These are phyloP conservation scores for Arachnopeziza araneosa DNA, from an alignment of 2,329 filamentous ascomycete genomes.

Conservation along the genomic window DNA sequence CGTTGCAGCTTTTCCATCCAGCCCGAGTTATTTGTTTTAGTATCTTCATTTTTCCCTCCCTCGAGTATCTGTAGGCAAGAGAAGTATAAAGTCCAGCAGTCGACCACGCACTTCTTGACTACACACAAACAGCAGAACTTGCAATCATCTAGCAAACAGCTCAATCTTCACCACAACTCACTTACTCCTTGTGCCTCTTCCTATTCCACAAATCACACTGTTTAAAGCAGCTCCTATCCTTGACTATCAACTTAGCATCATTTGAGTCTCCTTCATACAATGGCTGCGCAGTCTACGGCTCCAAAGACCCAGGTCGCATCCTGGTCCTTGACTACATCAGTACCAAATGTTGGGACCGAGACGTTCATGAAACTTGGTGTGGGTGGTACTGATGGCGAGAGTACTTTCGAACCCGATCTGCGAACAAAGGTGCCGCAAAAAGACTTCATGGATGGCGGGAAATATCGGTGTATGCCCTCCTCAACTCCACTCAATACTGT, in stretches of 20 bases:
- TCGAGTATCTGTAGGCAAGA: background rate
- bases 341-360: background rate
- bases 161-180: background rate
- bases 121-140: background rate
- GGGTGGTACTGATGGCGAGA: background rate
- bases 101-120: too few relatives aligned
- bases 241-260: background rate
- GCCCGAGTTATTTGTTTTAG: too few relatives aligned
- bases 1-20: too few relatives aligned
- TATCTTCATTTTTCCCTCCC: too few relatives aligned
- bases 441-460: background rate
- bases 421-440: background rate
- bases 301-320: background rate
- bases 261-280: background rate
- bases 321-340: background rate
- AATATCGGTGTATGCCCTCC: background rate
- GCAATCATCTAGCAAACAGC: background rate
- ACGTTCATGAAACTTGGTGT: background rate
- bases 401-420: background rate
- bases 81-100: background rate
- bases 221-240: too few relatives aligned
- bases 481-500: background rate
- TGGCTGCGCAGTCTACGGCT: background rate
- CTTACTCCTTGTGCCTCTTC: background rate
- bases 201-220: too few relatives aligned